Evolutionary conservation across 2,329 filamentous ascomycete genomes (phyloP).

Genomic region (Aspergillus ruber): DNA sequence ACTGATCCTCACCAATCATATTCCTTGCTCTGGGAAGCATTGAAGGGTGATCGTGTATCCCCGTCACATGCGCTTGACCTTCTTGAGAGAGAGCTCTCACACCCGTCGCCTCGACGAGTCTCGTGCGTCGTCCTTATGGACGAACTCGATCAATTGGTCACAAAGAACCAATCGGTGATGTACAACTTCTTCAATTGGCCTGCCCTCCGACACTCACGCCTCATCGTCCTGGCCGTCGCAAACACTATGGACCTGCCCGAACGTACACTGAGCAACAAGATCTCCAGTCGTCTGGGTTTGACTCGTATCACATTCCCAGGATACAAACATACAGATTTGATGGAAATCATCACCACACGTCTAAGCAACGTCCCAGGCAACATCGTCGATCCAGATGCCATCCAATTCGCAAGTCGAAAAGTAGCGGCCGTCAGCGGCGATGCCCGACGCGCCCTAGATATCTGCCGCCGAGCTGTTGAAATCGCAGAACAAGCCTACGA

Average conservation of each 20-base stretch:
- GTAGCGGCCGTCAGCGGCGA: constrained; percentile 95
- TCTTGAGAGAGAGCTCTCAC: constrained; percentile 84
- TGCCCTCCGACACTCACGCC: constrained; percentile 75
- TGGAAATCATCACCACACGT: constrained; percentile 94
- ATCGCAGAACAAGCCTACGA: constrained; percentile 72
- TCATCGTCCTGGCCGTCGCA: constrained; percentile 94
- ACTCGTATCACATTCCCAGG: constrained; percentile 95
- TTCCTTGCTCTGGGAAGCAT: constrained; percentile 87
- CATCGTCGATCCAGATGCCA: constrained; percentile 84
- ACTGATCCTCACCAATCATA: constrained; percentile 97
- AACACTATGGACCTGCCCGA: constrained; percentile 99
- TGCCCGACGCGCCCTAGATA: constrained; percentile 84
- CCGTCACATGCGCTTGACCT: constrained; percentile 86
- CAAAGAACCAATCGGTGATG: constrained; percentile 99
- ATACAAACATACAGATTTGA: constrained; percentile 93
- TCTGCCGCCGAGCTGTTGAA: constrained; percentile 90
- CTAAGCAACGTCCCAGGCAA: constrained; percentile 80
- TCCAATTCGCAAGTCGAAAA: constrained; percentile 94
- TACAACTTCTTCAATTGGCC: constrained; percentile 99
- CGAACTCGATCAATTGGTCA: constrained; percentile 94
- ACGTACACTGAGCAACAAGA: constrained; percentile 94
- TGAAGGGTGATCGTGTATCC: constrained; percentile 88
- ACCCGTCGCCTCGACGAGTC: constrained; percentile 81
- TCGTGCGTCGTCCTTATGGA: constrained; percentile 98
- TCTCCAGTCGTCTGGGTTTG: constrained; percentile 81